Conservation (phyloP, 2,329 filamentous ascomycete genomes). For the Aureobasidium sp. region DNA sequence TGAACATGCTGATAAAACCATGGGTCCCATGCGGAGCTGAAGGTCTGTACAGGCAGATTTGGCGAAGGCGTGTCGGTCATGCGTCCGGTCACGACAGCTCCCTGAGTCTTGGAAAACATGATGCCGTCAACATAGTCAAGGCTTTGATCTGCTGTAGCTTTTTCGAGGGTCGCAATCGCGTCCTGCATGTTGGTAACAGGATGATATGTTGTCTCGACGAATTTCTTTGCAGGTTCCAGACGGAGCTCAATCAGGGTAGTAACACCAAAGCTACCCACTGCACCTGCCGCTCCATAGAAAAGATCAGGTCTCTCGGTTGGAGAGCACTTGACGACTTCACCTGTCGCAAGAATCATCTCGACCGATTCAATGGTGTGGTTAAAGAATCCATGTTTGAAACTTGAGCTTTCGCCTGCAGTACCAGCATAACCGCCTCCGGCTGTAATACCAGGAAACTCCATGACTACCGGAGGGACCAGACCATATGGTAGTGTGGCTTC, state of each 20-base stretch:
- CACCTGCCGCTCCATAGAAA: conserved; percentile 58
- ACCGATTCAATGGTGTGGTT: conserved; percentile 55
- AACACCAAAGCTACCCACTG: conserved; percentile 62
- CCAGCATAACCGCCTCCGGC: conserved; percentile 62
- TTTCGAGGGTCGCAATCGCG: conserved; percentile 35
- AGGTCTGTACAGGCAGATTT: conserved; percentile 24
- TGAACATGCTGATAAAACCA: conserved; percentile 46
- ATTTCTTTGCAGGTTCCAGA: conserved; percentile 40
- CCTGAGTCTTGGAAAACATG: conserved; percentile 38
- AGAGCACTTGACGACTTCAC: conserved; percentile 47
- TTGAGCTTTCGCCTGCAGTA: conserved; percentile 61
- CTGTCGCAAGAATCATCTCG: conserved; percentile 59
- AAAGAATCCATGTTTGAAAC: conserved; percentile 62
- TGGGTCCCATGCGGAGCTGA: conserved; percentile 40
- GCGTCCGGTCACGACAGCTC: conserved; percentile 40
- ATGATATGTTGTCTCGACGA: conserved; percentile 45
- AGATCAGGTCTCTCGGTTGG: conserved; percentile 50
- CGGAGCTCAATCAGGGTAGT: conserved; percentile 50
- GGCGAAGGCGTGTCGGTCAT: conserved; percentile 29
- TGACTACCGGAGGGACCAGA: conserved; percentile 59
- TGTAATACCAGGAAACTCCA: conserved; percentile 68
- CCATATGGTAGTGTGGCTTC: conserved; percentile 49
- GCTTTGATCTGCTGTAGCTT: conserved; percentile 30
- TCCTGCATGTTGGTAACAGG: conserved; percentile 37
- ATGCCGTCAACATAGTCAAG: conserved; percentile 47